phyloP scores from a whole-genome alignment of 2,329 filamentous ascomycete species.

The Botryotinia convoluta region DNA sequence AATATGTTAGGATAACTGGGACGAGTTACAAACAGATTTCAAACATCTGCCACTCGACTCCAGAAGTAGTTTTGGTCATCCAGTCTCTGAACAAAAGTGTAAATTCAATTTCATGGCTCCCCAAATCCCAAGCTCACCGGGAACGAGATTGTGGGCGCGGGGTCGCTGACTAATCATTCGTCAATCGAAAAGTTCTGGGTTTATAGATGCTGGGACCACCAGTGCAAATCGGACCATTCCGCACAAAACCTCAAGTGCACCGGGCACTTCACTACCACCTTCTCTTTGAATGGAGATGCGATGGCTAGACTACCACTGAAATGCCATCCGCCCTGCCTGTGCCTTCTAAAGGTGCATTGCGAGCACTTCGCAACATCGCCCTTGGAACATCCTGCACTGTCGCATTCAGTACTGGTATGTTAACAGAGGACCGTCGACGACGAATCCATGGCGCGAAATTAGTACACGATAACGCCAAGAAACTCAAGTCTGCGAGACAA shows the following conservation, averaged over 20 bases:
- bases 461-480: slow-evolving; percentile 53
- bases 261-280: background rate
- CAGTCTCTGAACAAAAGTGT: background rate
- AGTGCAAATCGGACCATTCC: slow-evolving; percentile 1
- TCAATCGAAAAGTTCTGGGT: slow-evolving; percentile 13
- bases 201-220: background rate
- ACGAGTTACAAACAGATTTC: background rate
- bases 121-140: background rate
- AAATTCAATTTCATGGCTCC: background rate
- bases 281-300: slow-evolving; percentile 14
- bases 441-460: slow-evolving; percentile 51
- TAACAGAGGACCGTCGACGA: slow-evolving; percentile 56
- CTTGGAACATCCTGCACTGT: slow-evolving; percentile 58
- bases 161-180: slow-evolving; percentile 10
- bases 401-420: slow-evolving; percentile 41
- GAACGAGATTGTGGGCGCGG: background rate
- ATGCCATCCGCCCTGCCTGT: slow-evolving; percentile 46
- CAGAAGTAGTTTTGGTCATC: background rate
- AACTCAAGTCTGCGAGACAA: slow-evolving; percentile 45
- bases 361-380: slow-evolving; percentile 54
- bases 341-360: slow-evolving; percentile 54
- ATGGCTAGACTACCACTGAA: slow-evolving; percentile 28
- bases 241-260: background rate
- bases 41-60: background rate
- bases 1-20: background rate